Evolutionary conservation across 306 rosid genomes (phyloP), one percentile per base, ranked within the genome.

Genomic region (Castanospermum australe): DNA sequence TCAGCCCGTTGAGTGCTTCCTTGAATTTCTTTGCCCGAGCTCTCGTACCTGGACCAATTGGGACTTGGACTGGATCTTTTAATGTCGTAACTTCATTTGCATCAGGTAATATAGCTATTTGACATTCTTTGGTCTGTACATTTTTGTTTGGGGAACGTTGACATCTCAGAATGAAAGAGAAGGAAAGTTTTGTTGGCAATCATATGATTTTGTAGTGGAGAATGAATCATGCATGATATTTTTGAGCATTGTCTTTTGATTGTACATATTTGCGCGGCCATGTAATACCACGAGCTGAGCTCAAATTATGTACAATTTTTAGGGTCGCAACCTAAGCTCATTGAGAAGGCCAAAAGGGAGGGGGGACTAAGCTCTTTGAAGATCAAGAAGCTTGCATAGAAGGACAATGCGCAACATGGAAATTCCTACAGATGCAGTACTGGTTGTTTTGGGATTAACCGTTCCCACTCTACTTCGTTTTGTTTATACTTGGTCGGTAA

Each of bases 401-500:
- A 33, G 69, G 71, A 45, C 50, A 44, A 17, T 13, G 70, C 63
- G 62, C 75, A 54, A 55, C n/a, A 42, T 21, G 61, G 39, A 35
- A 64, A 32, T 42, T 73, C 67, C 17, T 56, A 32, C 71, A 57
- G 60, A 38, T 78, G 59, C 77, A 20, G 52, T 57, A 2, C 50
- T 78, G 76, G 47, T 77, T 30, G 59, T 20, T 20, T 65, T 55
- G 76, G 48, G 68, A 45, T 17, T 45, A 70, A 45, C 70, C 75
- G 69, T 28, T n/a, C 33, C 54, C 67, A 39, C 52, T 45, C 71
- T 14, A 44, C 62, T 30, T 56, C 70, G 10, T 57, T 20, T 30
- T 54, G 48, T 41, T 55, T n/a, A 67, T 68, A 41, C 45, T 44
- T 11, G 24, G 24, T 55, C 10, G 48, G 14, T 44, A 77, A 69